Conservation (phyloP, 2,329 filamentous ascomycete genomes). For the Aspergillus sp. region DNA sequence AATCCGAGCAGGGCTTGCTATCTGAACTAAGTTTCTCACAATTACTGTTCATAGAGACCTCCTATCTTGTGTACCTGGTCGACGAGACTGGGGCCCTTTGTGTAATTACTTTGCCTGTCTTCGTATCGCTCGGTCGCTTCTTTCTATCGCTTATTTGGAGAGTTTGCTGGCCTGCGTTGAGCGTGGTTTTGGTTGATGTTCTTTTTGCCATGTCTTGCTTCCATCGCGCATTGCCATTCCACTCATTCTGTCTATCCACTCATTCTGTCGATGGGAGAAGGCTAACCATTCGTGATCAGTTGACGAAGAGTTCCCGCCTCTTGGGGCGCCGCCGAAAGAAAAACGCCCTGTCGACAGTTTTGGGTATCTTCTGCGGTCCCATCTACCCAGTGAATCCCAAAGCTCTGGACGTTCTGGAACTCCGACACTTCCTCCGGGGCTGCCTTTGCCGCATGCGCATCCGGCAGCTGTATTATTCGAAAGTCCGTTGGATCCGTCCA, state of each 20-base stretch:
- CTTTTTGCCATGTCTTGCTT: slow-evolving; percentile 4
- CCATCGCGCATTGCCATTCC: background rate
- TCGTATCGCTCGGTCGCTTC: slow-evolving; percentile 19
- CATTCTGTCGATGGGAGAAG: slow-evolving; percentile 5
- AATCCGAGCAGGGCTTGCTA: slow-evolving; percentile 31
- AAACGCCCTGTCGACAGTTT: slow-evolving; percentile 24
- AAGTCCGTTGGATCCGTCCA: slow-evolving; percentile 20
- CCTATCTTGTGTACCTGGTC: slow-evolving; percentile 19
- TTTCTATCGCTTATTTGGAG: slow-evolving; percentile 10
- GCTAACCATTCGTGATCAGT: slow-evolving; percentile 28
- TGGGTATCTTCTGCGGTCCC: slow-evolving; percentile 27
- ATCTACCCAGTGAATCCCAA: slow-evolving; percentile 22
- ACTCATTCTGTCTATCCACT: slow-evolving; percentile 4
- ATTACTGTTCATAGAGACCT: slow-evolving; percentile 34
- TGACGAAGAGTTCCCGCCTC: slow-evolving; percentile 40
- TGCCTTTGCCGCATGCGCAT: slow-evolving; percentile 34
- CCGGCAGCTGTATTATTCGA: slow-evolving; percentile 25
- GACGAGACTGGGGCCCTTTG: slow-evolving; percentile 14
- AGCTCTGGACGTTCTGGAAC: slow-evolving; percentile 26
- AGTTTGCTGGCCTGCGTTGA: slow-evolving; percentile 11
- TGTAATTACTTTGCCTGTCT: slow-evolving; percentile 28
- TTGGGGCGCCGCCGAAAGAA: slow-evolving; percentile 31
- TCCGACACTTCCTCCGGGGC: slow-evolving; percentile 31
- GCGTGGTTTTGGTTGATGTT: slow-evolving; percentile 3
- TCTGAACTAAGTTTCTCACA: slow-evolving; percentile 40